Percentiles rank a stretch among this genome's conserved stretches.
These are phyloP conservation scores for Scedosporium dehoogii DNA, from an alignment of 2,329 filamentous ascomycete genomes.

Conservation along the genomic window DNA sequence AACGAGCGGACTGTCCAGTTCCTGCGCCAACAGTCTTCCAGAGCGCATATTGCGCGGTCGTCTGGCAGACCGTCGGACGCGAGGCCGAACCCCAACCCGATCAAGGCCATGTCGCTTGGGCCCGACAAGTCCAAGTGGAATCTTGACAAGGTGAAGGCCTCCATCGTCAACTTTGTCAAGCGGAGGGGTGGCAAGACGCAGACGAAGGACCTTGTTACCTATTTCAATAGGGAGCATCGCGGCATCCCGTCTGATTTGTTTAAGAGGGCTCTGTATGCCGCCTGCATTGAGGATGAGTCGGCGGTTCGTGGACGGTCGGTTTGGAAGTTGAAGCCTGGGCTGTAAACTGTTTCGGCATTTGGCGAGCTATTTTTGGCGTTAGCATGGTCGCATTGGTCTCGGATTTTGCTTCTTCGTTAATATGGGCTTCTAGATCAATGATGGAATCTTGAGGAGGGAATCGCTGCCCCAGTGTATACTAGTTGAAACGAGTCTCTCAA, in stretches of 20 bases:
- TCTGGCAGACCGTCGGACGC: slow-evolving; percentile 30
- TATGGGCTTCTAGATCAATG: too few species aligned
- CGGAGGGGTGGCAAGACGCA: slow-evolving; percentile 63
- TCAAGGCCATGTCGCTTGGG: neutral
- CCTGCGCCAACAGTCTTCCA: slow-evolving; percentile 39
- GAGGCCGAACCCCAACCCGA: neutral
- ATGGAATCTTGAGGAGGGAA: too few species aligned
- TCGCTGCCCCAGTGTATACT: too few species aligned
- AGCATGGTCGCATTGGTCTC: too few species aligned
- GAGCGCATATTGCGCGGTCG: slow-evolving; percentile 37
- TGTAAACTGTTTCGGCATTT: neutral
- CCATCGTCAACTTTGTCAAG: slow-evolving; percentile 47
- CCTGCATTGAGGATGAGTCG: slow-evolving; percentile 60
- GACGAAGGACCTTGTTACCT: slow-evolving; percentile 42
- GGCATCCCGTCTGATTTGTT: slow-evolving; percentile 35
- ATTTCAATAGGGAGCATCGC: slow-evolving; percentile 10
- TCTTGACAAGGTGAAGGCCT: neutral
- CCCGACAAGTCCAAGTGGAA: slow-evolving; percentile 2
- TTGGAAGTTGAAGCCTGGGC: slow-evolving; percentile 36
- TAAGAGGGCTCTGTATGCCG: slow-evolving; percentile 65
- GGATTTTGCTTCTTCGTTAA: too few species aligned
- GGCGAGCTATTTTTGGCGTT: too few species aligned
- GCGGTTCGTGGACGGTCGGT: slow-evolving; percentile 42
- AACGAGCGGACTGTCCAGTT: slow-evolving; percentile 10
- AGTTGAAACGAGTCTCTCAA: too few species aligned